These are phyloP conservation scores for Condylostoma magnum DNA, from an alignment of 169 alveolate genomes.

Conservation along the genomic window DNA sequence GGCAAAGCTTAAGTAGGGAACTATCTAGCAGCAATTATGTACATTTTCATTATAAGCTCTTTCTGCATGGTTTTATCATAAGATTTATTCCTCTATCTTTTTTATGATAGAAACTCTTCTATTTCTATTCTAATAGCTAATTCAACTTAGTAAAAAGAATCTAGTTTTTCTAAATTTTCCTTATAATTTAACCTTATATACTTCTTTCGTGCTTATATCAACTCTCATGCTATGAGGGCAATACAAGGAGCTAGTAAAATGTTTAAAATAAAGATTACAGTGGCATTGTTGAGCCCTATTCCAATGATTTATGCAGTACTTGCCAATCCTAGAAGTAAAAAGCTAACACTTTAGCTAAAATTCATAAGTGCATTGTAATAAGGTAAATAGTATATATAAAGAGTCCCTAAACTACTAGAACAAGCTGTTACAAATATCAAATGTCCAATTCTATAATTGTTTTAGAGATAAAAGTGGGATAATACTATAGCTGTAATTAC, in stretches of 20 bases:
- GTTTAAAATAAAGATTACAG: not conserved
- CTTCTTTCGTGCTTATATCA: not conserved
- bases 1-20: not conserved
- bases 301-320: not conserved
- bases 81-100: not conserved
- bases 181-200: not conserved
- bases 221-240: not conserved
- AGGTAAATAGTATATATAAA: not conserved
- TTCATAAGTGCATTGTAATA: not conserved
- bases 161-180: too few relatives aligned
- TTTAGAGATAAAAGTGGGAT: not conserved
- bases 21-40: not conserved
- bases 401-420: not conserved
- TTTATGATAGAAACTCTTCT: not conserved
- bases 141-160: not conserved
- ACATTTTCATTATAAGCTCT: not conserved
- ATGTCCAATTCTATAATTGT: not conserved
- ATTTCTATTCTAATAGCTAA: not conserved
- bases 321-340: not conserved
- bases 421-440: not conserved
- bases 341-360: not conserved
- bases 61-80: not conserved
- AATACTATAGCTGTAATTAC: not conserved
- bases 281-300: not conserved
- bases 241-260: slow-evolving; percentile 1